Evolutionary conservation across 768 basidiomycete species (phyloP), one percentile per base, ranked within the genome.

Genomic region (Heimioporus sp.): DNA sequence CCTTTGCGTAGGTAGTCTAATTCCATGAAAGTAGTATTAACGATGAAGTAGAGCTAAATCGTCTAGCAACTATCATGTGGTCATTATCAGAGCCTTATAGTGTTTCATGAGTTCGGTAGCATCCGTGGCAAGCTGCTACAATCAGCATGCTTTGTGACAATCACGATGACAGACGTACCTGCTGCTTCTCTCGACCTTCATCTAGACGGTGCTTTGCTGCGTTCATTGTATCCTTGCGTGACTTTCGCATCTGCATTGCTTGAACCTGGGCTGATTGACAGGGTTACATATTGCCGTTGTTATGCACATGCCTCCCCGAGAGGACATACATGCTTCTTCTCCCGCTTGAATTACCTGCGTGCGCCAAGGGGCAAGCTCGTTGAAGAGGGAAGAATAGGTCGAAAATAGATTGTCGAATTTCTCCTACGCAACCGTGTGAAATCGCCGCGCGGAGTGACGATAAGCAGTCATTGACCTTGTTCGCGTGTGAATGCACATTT

Each of bases 61-160:
- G 31, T 32, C 32, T 16, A 35, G 39, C 13, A 47, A 42, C 31
- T 15, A 17, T 67, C 52, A 68, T 21, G 42, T 46, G 16, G 64
- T 48, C 39, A 63, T 55, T 42, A 76, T 49, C 19, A 70, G 55
- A 42, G 73, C 66, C 52, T 77, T 76, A 51, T 74, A 77, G 51
- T 74, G 67, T 42, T 68, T 76, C 59, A 76, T 72, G 44, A 73
- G 60, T 17, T 66, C 69, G 28, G 67, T 60, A 10, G 75, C 72
- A 53, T 76, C 73, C 40, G 61, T 62, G 8, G 66, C 71, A 24
- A 77, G 59, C 73, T 75, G 43, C 40, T 19, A 35, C 24, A 30
- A 21, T 47, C 21, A 43, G 41, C 15, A 49, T 40, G 39, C 20
- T 43, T 28, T 51, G 24, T 35, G 49, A 42, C 21, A 37, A 30